Conservation (phyloP, 208 protist genomes). For the Leishmania lainsoni region DNA sequence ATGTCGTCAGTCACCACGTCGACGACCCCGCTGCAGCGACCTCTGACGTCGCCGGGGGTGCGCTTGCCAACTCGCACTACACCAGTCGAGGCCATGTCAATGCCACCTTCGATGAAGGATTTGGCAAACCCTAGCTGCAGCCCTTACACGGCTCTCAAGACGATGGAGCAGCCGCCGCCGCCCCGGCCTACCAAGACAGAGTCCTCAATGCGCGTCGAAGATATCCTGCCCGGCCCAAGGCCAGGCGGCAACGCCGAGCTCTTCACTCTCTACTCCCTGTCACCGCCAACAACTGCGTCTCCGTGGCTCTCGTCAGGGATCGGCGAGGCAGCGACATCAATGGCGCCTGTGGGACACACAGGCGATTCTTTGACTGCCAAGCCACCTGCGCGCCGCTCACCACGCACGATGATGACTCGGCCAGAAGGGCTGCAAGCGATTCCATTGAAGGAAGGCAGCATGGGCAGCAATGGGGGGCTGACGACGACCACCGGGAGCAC, state of each 20-base stretch:
- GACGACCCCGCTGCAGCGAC: conserved; percentile 26
- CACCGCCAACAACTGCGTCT: conserved; percentile 3
- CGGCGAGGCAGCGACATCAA: conserved; percentile 9
- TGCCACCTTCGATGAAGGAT: conserved; percentile 16
- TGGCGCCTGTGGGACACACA: conserved; percentile 9
- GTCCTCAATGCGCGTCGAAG: conserved; percentile 7
- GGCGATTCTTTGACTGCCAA: background rate
- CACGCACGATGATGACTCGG: background rate
- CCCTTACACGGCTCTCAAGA: background rate
- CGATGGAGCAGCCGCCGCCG: conserved; percentile 13
- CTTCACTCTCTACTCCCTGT: conserved; percentile 11
- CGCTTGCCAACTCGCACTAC: conserved; percentile 12
- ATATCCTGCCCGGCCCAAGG: background rate
- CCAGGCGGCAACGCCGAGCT: conserved; percentile 10
- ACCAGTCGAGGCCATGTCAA: conserved; percentile 17
- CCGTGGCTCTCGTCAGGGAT: conserved; percentile 24
- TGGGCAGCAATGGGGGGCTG: conserved; percentile 26
- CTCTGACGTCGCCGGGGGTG: conserved; percentile 19
- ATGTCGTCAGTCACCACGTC: conserved; percentile 22
- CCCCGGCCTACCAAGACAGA: conserved; percentile 11
- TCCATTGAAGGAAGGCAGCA: conserved; percentile 28
- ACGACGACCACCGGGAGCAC: conserved; percentile 23
- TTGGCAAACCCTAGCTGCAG: background rate
- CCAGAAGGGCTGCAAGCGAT: conserved; percentile 14
- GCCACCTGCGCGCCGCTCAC: conserved; percentile 11